Evolutionary conservation across 441 rosid species (phyloP), one percentile per base, ranked within the genome.

Genomic region (Raphanus hybrid): DNA sequence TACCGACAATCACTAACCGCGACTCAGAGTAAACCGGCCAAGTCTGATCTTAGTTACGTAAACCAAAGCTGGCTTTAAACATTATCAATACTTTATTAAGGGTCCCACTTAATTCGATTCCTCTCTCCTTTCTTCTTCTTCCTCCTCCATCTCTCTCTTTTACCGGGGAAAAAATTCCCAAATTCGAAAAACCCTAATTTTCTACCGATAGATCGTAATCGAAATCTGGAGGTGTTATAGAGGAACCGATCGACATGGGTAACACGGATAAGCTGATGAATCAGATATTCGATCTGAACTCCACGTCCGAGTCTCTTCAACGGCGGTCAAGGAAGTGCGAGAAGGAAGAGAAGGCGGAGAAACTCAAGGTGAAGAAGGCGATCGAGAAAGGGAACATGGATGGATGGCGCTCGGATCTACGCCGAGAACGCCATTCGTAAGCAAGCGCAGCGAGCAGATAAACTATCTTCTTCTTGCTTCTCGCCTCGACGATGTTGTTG

Each of bases 281-380:
- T 75, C 98, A 93, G 90, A 93, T 93, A 81, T 91, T 93, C 92
- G 98, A 93, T 70, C 86, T 93, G 76, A 93, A 93, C 57, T 91
- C 91, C 86, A 91, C 95, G 27, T 82, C 98, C 16, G 91, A 93
- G 79, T 87, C 97, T 64, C 89, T 93, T 66, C 98, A 93, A 64
- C 80, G 93, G 70, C 97, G 91, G 75, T 65, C 80, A 11, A 77
- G 75, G 65, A 77, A 77, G 71, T 77, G 75, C 60, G 80, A 77
- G 75, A 77, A 77, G 69, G 80, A 77, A 3, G 80, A 77, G 80
- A 77, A 77, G 52, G 75, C 91, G 11, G 97, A 91, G 87, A 91
- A 91, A 75, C n/a, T n/a, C n/a, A n/a, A n/a, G n/a, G n/a, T n/a
- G n/a, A n/a, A n/a, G n/a, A n/a, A n/a, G n/a, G n/a, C 29, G 3